phyloP scores from a whole-genome alignment of 768 basidiomycete species.

The Russula olivacea region DNA sequence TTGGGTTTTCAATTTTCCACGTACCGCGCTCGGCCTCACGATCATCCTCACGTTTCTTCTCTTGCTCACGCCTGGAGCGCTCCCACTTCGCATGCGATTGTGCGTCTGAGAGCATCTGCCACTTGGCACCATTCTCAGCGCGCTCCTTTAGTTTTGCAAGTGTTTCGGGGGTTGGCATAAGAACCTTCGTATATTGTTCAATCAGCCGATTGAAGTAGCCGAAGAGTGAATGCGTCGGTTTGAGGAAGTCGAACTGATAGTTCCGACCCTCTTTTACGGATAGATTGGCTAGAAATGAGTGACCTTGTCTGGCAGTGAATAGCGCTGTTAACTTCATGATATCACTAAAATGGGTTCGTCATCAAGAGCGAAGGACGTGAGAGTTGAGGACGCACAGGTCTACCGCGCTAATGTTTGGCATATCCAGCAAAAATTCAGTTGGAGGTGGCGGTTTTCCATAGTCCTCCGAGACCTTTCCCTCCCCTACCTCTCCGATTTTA shows the following conservation, averaged over 20 bases:
- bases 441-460: slow-evolving; percentile 70
- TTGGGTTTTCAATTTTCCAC: slow-evolving; percentile 32
- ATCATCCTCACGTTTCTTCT: slow-evolving; percentile 83
- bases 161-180: slow-evolving; percentile 73
- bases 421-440: slow-evolving; percentile 76
- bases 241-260: slow-evolving; percentile 96
- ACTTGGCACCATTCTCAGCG: slow-evolving; percentile 58
- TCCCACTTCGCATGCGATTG: slow-evolving; percentile 86
- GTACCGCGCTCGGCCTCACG: slow-evolving; percentile 83
- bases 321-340: slow-evolving; percentile 95
- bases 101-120: slow-evolving; percentile 74
- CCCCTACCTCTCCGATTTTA: slow-evolving; percentile 6
- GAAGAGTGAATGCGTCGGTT: slow-evolving; percentile 93
- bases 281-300: slow-evolving; percentile 76
- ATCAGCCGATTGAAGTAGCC: slow-evolving; percentile 96
- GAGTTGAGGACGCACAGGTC: slow-evolving; percentile 69
- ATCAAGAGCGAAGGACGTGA: background rate
- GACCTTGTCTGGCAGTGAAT: slow-evolving; percentile 89
- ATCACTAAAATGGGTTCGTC: slow-evolving; percentile 48
- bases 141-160: slow-evolving; percentile 65
- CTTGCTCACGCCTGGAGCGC: slow-evolving; percentile 71
- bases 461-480: slow-evolving; percentile 38
- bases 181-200: slow-evolving; percentile 89
- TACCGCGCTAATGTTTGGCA: slow-evolving; percentile 81
- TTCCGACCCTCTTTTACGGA: slow-evolving; percentile 89